Base-by-base conservation (phyloP, 257 asterid genomes). In the Ajuga chamaepitys region DNA sequence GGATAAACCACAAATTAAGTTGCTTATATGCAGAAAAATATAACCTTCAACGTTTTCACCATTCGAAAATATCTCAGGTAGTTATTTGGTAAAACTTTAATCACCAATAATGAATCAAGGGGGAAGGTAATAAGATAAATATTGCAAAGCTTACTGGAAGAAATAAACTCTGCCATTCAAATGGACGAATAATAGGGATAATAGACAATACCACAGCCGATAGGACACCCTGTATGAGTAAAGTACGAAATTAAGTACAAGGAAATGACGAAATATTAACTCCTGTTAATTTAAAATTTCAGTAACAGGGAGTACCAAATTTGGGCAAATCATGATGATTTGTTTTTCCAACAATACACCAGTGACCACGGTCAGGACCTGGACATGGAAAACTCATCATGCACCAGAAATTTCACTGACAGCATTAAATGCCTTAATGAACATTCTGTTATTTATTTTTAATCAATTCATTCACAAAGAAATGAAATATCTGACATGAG, bases 131-230 rank as follows among this genome's bases (percentile, higher is more conserved):
- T 48, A 61, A 42, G 40, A 44, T 59, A 51, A 46, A 25, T 38
- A 69, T 48, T 40, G 64, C 72, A 64, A 57, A 79, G 82, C 91
- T 77, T 84, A 92, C 98, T 9, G 98, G 97, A 72, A 92, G 88
- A 75, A 89, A 89, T 73, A 92, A 87, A 82, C 98, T 92, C 78
- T 92, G 98, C 98, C 98, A 92, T 71, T 92, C 93, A 69, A 92
- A 92, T 72, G 98, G 98, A 66, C 93, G 95, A 70, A 92, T 87
- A 57, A 92, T 78, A 62, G 98, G 97, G 62, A 89, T 81, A 71
- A 88, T 65, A 67, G 97, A 86, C 80, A 92, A 69, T 72, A 87
- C 95, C 62, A 77, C 81, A 71, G 98, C 97, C 1, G 97, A 85
- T 25, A 92, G 81, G 71, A 92, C 76, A 56, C 98, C 98, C 98